Base-by-base conservation (phyloP, 495 filamentous ascomycete genomes). In the Astrothelium macrocarpum region DNA sequence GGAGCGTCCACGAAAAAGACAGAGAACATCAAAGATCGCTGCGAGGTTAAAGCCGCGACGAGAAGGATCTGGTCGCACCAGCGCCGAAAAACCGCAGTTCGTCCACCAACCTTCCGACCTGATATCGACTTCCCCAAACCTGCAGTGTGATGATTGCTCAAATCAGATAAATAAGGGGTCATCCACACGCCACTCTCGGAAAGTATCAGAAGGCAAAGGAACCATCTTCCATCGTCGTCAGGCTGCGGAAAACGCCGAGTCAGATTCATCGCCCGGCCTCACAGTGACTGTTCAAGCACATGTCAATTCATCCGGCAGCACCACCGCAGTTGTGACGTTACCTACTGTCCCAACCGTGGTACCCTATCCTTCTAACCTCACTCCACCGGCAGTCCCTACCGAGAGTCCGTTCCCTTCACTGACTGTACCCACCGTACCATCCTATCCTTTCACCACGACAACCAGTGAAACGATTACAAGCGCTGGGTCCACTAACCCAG, bases 181-280 rank as follows among this genome's bases (percentile, higher is more conserved):
- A 10, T 29, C 20, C 23, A 26, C 20, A 3, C 12, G 49, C 23
- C 49, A 56, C 16, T 4, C 49, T 20, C 20, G 49, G 7, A 56
- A 56, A 29, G 23, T 56, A 25, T 56, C 49, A 56, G 49, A 56
- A 16, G 49, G 49, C 49, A 56, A 56, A 29, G 49, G 49, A 9
- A 56, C 49, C 25, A 56, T 56, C 49, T 56, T 56, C 49, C 49
- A 56, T 16, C 49, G 49, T n/a, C 49, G 49, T 56, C 49, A 56
- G 25, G 49, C 49, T 25, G 29, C 43, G n/a, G 43, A 49, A 9
- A 20, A 25, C 29, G 20, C 5, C 20, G 49, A 56, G 16, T 26
- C 49, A 56, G 25, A 0, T 56, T 2, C 25, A 12, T 56, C 49
- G 25, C 49, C 16, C 16, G 49, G 49, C 2, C 49, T 56, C 29